A percentile compares a stretch with the other conserved stretches of the same genome.
Evolutionary conservation across 495 filamentous ascomycete species (phyloP).

Genomic region (Penicillium salamii): DNA sequence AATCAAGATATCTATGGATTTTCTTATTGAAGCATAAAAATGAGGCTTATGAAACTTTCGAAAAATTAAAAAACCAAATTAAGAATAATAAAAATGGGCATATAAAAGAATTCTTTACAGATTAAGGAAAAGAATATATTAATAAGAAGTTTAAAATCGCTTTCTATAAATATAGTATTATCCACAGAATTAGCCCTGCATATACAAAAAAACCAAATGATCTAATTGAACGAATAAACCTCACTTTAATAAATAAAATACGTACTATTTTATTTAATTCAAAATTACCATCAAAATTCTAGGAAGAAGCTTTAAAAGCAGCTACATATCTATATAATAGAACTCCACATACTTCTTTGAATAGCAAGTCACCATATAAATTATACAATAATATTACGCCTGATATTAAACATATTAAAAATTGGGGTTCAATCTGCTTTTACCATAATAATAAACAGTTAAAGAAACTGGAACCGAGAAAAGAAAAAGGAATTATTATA

Average conservation of each 20-base stretch:
- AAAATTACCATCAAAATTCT: background rate
- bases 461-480: background rate
- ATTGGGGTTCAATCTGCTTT: too few species aligned
- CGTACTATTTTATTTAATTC: background rate
- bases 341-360: background rate
- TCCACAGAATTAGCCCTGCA: background rate
- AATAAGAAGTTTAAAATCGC: too few species aligned
- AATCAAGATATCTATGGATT: background rate
- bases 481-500: background rate
- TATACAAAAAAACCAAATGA: background rate
- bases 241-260: background rate
- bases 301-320: background rate
- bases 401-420: background rate
- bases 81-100: background rate
- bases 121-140: too few species aligned
- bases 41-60: background rate
- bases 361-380: background rate
- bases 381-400: background rate
- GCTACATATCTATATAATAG: background rate
- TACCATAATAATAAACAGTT: too few species aligned
- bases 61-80: background rate
- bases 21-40: background rate
- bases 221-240: background rate
- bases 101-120: too few species aligned
- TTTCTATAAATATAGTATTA: background rate